These are phyloP conservation scores for Malassezia pachydermatis DNA, from an alignment of 1,284 basidiomycete species.

Conservation along the genomic window DNA sequence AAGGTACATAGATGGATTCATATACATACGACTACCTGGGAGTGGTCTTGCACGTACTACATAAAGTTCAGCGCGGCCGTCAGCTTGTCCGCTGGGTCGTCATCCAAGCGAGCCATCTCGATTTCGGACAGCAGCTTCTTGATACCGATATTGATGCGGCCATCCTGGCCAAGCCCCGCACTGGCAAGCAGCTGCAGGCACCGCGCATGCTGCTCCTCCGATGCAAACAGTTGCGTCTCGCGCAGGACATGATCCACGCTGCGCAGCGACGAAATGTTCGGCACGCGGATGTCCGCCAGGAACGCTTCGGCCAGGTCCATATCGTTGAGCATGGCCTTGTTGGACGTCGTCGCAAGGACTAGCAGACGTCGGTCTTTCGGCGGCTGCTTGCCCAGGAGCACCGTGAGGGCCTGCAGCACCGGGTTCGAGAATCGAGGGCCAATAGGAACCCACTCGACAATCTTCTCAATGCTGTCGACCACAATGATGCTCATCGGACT, in stretches of 20 bases:
- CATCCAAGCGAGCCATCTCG: conserved; percentile 88
- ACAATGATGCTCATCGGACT: conserved; percentile 91
- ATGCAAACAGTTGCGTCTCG: conserved; percentile 70
- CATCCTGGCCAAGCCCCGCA: conserved; percentile 61
- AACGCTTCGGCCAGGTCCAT: conserved; percentile 81
- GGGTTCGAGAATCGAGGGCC: conserved; percentile 91
- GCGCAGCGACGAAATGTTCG: conserved; percentile 65
- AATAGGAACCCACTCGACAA: conserved; percentile 74
- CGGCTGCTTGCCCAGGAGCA: conserved; percentile 76
- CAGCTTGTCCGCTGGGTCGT: conserved; percentile 49
- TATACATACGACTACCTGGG: too few species aligned
- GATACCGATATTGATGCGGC: conserved; percentile 67
- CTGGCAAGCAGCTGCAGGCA: conserved; percentile 63
- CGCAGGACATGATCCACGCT: conserved; percentile 68
- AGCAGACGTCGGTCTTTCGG: conserved; percentile 91
- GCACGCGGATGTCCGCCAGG: conserved; percentile 75
- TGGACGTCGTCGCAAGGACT: conserved; percentile 82
- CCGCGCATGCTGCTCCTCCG: conserved; percentile 54
- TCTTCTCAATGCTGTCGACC: conserved; percentile 58
- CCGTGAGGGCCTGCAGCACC: conserved; percentile 81
- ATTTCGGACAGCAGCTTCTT: conserved; percentile 76
- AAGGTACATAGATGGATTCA: neutral
- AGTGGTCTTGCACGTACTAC: too few species aligned
- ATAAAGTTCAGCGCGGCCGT: conserved; percentile 38
- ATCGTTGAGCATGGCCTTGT: conserved; percentile 74